These are phyloP conservation scores for Cryptococcus sp. DNA, from an alignment of 1,284 basidiomycete genomes.

Conservation along the genomic window DNA sequence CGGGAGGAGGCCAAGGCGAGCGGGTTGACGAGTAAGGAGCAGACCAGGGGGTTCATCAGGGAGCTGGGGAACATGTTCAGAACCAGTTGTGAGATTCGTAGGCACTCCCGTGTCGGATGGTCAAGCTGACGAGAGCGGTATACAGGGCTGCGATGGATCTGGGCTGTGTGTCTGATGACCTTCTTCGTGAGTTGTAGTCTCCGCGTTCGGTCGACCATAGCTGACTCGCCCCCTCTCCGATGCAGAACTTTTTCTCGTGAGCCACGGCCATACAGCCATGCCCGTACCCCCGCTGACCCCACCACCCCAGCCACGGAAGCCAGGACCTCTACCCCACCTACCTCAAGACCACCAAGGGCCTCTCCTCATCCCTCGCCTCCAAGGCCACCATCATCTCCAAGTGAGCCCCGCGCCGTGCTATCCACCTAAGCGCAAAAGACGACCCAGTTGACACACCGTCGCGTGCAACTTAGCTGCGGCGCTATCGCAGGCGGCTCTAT, in stretches of 20 bases:
- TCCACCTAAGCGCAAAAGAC: too few species aligned
- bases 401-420: constrained; percentile 7
- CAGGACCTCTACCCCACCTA: constrained; percentile 69
- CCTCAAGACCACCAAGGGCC: constrained; percentile 53
- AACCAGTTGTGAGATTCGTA: constrained; percentile 57
- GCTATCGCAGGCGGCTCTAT: constrained; percentile 73
- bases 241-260: constrained; percentile 21
- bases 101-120: background rate
- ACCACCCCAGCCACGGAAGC: constrained; percentile 60
- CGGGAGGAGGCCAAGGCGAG: constrained; percentile 47
- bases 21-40: constrained; percentile 48
- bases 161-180: constrained; percentile 59
- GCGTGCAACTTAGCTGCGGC: constrained; percentile 50
- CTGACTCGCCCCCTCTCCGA: background rate
- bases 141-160: constrained; percentile 71
- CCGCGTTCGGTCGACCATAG: background rate
- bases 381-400: constrained; percentile 82
- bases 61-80: constrained; percentile 73
- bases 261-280: background rate
- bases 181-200: constrained; percentile 24
- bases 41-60: constrained; percentile 67
- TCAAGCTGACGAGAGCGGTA: background rate
- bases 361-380: constrained; percentile 60
- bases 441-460: background rate
- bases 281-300: background rate